Percentiles rank a stretch among this genome's conserved stretches.
Conservation (phyloP, 176 grass and related monocot genomes). For the Musa schizocarpa region DNA sequence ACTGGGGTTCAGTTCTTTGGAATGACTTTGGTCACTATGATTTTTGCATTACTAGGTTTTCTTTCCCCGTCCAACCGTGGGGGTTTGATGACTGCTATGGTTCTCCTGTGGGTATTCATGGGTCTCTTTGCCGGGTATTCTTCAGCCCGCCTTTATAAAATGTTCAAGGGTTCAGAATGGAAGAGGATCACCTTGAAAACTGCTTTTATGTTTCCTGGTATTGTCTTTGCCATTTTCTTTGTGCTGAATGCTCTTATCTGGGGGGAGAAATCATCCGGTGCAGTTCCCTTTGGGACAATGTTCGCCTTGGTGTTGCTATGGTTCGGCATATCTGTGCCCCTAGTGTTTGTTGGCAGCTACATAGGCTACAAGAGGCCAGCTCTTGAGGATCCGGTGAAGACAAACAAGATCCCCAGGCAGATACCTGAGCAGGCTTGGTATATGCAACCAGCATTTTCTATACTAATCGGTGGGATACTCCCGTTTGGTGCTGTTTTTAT, state of each 20-base stretch:
- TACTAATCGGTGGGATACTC: constrained; percentile 57
- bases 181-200: constrained; percentile 79
- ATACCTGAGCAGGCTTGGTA: constrained; percentile 80
- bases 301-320: constrained; percentile 58
- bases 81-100: constrained; percentile 70
- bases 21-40: constrained; percentile 73
- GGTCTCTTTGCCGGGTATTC: constrained; percentile 61
- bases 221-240: constrained; percentile 60
- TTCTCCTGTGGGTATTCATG: constrained; percentile 79
- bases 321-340: constrained; percentile 71
- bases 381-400: constrained; percentile 62
- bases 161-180: constrained; percentile 79
- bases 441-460: constrained; percentile 54
- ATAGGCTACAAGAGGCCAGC: constrained; percentile 67
- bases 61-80: constrained; percentile 72
- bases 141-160: constrained; percentile 71
- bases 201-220: constrained; percentile 72
- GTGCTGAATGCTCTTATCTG: constrained; percentile 72
- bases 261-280: constrained; percentile 77
- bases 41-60: constrained; percentile 71
- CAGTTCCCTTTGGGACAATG: constrained; percentile 79
- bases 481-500: constrained; percentile 73
- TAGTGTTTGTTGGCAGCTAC: constrained; percentile 76
- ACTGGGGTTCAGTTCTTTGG: constrained; percentile 70
- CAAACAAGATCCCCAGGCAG: constrained; percentile 74